Evolutionary conservation across 768 basidiomycete genomes (phyloP).

Genomic region (Sporobolomyces pararoseus): DNA sequence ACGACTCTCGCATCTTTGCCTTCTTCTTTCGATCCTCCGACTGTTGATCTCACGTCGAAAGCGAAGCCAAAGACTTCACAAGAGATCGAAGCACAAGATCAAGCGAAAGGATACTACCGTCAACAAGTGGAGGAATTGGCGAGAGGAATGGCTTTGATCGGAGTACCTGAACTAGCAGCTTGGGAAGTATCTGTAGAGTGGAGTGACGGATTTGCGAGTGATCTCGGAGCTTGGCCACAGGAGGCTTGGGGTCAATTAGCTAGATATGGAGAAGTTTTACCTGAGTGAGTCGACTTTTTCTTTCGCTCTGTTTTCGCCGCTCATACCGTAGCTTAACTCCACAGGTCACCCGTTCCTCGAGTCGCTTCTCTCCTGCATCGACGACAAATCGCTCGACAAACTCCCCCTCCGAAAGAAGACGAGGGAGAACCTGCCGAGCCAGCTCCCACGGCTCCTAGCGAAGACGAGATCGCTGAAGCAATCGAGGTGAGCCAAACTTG

Average conservation of each 20-base stretch:
- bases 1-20: conserved; percentile 64
- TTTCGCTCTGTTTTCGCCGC: background rate
- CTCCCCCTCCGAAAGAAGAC: conserved; percentile 45
- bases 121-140: conserved; percentile 68
- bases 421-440: conserved; percentile 46
- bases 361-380: conserved; percentile 35
- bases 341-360: conserved; percentile 1
- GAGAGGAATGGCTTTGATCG: conserved; percentile 69
- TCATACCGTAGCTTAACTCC: background rate
- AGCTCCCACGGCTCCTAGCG: conserved; percentile 1
- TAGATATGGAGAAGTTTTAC: conserved; percentile 65
- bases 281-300: conserved; percentile 48
- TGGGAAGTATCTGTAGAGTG: conserved; percentile 77
- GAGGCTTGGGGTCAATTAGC: conserved; percentile 53
- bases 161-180: conserved; percentile 71
- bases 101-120: conserved; percentile 52
- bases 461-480: conserved; percentile 25
- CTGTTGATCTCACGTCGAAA: conserved; percentile 37
- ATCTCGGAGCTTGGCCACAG: conserved; percentile 62
- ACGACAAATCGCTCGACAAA: conserved; percentile 52
- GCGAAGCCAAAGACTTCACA: conserved; percentile 52
- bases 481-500: conserved; percentile 30
- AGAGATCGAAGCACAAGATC: conserved; percentile 19
- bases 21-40: conserved; percentile 43
- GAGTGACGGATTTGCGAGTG: conserved; percentile 65